Evolutionary conservation across 2,329 filamentous ascomycete genomes (phyloP), one percentile per base, ranked within the genome.

Genomic region (Apiospora saccharicola): DNA sequence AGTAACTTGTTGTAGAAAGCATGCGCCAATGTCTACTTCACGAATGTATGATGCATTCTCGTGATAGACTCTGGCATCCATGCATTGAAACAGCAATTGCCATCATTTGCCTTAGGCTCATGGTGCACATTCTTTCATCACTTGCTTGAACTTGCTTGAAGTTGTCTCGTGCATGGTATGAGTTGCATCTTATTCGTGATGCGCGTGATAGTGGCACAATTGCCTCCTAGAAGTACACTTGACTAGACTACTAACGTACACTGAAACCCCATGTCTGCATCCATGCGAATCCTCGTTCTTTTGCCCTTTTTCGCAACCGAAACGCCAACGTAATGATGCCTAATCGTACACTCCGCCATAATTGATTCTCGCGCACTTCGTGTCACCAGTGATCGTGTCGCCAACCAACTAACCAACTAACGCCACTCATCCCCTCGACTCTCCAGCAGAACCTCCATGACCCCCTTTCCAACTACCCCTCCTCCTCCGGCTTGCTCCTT

Each of bases 371-470:
- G 34, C 16, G 5, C 7, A 22, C 16, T 61, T 22, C 19, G 6
- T 37, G 3, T n/a, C 22, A 3, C 10, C 53, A 3, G 16, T 34
- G 30, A 37, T n/a, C 57, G 8, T 37, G 22, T 30, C 26, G 26
- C 12, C 13, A 4, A 30, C 34, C 19, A 19, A 13, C 34, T 41
- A 4, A 30, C 34, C 19, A 19, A 13, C 34, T 41, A 64, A 64
- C 57, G 57, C 57, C 57, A 41, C 12, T n/a, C 57, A 64, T 64
- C 57, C 57, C 57, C 57, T 22, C n/a, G 19, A 12, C 57, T 64
- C 57, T 41, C 57, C 30, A 64, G 30, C 8, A 64, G 22, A 64
- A 64, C 57, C 34, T 64, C 19, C 57, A 64, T 41, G 57, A 64
- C 34, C 57, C 57, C 57, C 57, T 64, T 64, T 13, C 34, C 57